Base-by-base conservation (phyloP, 2,329 filamentous ascomycete genomes). In the Calycina marina region DNA sequence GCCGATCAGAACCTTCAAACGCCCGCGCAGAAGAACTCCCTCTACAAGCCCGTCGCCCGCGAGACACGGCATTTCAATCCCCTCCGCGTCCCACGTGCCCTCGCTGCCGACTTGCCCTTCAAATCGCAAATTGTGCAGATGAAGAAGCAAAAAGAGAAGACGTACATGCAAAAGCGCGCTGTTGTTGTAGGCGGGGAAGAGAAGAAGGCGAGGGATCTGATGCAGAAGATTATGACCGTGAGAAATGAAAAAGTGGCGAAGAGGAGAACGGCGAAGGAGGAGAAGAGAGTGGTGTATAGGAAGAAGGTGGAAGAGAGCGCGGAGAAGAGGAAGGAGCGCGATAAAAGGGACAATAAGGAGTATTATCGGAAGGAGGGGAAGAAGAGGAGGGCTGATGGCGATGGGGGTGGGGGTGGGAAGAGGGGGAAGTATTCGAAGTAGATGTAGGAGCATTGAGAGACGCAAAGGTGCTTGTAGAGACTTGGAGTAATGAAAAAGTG, bases 101-200 rank as follows among this genome's bases (percentile, higher is more conserved):
- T 92, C 17, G 84, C 85, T 31, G 77, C 84, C 10, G 72, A 83
- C 4, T 70, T 98, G 6, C 90, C 90, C 4, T 98, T 81, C 72
- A 88, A 86, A 54, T 86, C 80, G 9, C 90, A 98, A 56, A 86
- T 93, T 50, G 70, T 78, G 14, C 63, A 74, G 53, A 88, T 80
- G 62, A 79, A 78, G 58, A 74, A 79, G 39, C 83, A 86, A 61
- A 75, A 72, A 55, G 77, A 75, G 48, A 60, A 77, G 51, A 93
- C 86, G 14, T 98, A 98, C 56, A 67, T 93, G 66, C 84, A 93
- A 63, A 94, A 94, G 62, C 80, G 90, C 6, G 90, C 88, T 10
- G 84, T 96, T n/a, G 72, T 93, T 14, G 59, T 83, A 11, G 67
- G 77, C 9, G 77, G 77, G 15, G 88, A 96, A 56, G 90, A 98